Base-by-base conservation (phyloP, 257 asterid species). In the Solanum gracilifrons region DNA sequence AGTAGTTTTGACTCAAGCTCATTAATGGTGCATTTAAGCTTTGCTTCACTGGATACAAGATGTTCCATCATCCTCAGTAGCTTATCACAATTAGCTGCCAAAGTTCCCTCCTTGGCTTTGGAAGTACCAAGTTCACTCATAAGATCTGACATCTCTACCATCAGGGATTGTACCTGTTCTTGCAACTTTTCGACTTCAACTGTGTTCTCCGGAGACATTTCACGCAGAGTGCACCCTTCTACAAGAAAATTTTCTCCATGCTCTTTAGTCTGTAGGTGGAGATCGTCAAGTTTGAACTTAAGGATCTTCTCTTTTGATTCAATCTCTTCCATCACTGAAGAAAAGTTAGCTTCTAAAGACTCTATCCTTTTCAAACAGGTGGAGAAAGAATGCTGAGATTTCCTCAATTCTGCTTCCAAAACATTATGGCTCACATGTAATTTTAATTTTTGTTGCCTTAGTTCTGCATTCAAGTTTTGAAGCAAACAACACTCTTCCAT, bases 331-430 rank as follows among this genome's bases (percentile, higher is more conserved):
- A 51, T 36, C 21, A 84, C 25, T 48, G 85, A 88, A 41, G 90
- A 84, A 62, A 55, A 51, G 43, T 83, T 85, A 15, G 37, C 64
- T 86, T 85, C 88, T 31, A 88, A 79, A n/a, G 85, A 64, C n/a
- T 69, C 88, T 66, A 69, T 36, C 58, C 84, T 86, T 41, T 88
- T 87, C 75, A 87, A 62, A 85, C 80, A 85, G 27, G 58, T 88
- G 88, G 88, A 87, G 51, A 85, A 27, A 71, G 75, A 75, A 85
- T 89, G 71, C 84, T 48, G 89, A n/a, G 79, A 86, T 35, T 58
- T 88, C 86, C 93, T 80, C 39, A 91, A 84, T 90, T 84, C 88
- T 82, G 90, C 88, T 88, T 91, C 93, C 86, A 91, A 83, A 83
- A 23, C 83, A 87, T 88, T 77, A 82, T 92, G 87, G 39, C 68